Conservation (phyloP, 345 rosid species). For the Melaleuca quinquenervia region DNA sequence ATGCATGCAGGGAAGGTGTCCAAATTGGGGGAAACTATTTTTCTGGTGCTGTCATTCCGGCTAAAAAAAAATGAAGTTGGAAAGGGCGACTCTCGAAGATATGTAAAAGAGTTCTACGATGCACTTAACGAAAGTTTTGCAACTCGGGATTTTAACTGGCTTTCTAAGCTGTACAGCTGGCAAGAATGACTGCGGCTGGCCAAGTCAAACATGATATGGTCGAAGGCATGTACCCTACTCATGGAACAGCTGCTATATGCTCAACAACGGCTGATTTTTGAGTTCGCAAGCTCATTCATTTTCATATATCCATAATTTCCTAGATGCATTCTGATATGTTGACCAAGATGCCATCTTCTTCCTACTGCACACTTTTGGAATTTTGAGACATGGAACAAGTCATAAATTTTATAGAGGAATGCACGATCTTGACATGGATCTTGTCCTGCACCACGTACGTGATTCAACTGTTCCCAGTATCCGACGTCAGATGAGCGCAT, state of each 20-base stretch:
- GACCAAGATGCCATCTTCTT: not conserved
- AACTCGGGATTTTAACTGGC: not conserved
- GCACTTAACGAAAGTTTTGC: not conserved
- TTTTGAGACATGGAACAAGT: not conserved
- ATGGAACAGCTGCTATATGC: not conserved
- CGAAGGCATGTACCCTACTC: not conserved
- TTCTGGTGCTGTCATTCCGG: slow-evolving; percentile 1
- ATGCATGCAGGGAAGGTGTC: slow-evolving; percentile 5
- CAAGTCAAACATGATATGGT: not conserved
- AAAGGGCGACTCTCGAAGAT: not conserved
- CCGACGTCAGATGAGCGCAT: not conserved
- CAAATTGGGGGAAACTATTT: slow-evolving; percentile 4
- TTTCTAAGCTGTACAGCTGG: not conserved
- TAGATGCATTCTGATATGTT: not conserved
- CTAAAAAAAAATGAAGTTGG: not conserved
- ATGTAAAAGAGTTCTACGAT: not conserved
- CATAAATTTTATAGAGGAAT: not conserved
- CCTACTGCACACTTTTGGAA: not conserved
- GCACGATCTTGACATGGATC: not conserved
- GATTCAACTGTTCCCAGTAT: not conserved
- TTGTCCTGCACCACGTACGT: not conserved
- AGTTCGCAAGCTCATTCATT: not conserved
- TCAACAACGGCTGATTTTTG: not conserved
- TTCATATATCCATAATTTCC: not conserved
- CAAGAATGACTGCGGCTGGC: not conserved